Evolutionary conservation across 139 green algal genomes (phyloP).

Genomic region (Spirogloea muscicola): DNA sequence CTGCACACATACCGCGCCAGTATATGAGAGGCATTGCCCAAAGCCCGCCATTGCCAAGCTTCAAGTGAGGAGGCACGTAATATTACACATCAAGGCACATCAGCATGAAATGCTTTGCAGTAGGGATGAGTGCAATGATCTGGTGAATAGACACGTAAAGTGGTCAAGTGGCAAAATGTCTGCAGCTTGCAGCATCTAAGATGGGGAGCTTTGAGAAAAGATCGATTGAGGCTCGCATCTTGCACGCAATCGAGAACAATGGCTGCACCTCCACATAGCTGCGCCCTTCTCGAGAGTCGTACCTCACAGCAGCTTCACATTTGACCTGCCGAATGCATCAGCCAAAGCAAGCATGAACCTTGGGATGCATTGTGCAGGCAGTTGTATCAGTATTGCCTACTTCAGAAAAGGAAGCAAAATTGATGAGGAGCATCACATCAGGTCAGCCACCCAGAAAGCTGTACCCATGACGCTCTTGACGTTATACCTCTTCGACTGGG

Average conservation of each 20-base stretch:
- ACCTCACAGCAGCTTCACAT: not conserved
- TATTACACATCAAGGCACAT: not conserved
- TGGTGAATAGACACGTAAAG: too few species aligned
- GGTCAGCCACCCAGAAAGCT: not conserved
- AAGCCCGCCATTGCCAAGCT: not conserved
- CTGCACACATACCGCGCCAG: not conserved
- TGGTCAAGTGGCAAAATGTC: too few species aligned
- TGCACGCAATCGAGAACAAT: not conserved
- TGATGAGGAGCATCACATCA: not conserved
- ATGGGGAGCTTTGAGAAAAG: too few species aligned
- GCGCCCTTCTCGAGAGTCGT: conserved; percentile 8
- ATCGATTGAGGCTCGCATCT: too few species aligned
- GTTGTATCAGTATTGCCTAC: not conserved
- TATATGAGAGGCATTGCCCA: too few species aligned
- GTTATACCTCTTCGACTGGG: conserved; percentile 32
- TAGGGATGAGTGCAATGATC: too few species aligned
- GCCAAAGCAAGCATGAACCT: not conserved
- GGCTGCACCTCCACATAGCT: conserved; percentile 7
- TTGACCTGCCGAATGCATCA: not conserved
- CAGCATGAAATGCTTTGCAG: not conserved
- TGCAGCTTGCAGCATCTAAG: too few species aligned
- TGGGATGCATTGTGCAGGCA: not conserved
- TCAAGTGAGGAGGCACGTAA: not conserved
- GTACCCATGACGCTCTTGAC: not conserved
- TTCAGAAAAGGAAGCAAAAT: not conserved